Conservation (phyloP, 768 basidiomycete species). For the Coprinopsis strossmayeri region DNA sequence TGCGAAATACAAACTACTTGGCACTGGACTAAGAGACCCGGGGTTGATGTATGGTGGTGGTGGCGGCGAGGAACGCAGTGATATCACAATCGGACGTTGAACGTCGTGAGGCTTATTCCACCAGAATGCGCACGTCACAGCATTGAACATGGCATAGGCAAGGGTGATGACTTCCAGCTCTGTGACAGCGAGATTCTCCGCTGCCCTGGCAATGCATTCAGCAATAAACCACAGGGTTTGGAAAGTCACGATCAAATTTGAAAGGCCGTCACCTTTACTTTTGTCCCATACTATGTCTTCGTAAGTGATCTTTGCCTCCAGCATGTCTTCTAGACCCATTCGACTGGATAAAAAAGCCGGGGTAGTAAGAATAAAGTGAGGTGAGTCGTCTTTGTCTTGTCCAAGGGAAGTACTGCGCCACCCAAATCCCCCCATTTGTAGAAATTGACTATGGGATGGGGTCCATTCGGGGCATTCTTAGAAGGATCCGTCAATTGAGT, state of each 20-base stretch:
- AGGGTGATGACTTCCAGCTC: slow-evolving; percentile 30
- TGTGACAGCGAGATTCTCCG: slow-evolving; percentile 21
- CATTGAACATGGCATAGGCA: slow-evolving; percentile 24
- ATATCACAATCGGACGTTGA: slow-evolving; percentile 14
- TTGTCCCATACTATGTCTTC: slow-evolving; percentile 17
- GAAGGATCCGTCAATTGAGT: background rate
- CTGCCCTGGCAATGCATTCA: slow-evolving; percentile 21
- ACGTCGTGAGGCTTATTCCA: slow-evolving; percentile 34
- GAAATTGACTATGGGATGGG: slow-evolving; percentile 5
- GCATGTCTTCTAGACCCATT: background rate
- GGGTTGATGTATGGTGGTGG: too few species aligned
- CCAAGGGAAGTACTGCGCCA: background rate
- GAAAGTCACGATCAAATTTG: slow-evolving; percentile 25
- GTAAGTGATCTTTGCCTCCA: slow-evolving; percentile 1
- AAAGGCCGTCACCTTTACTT: slow-evolving; percentile 27
- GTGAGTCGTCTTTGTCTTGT: background rate
- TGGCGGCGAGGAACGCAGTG: too few species aligned
- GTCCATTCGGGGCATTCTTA: slow-evolving; percentile 5
- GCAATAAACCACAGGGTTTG: slow-evolving; percentile 31
- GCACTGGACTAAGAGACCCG: too few species aligned
- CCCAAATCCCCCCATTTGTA: slow-evolving; percentile 12
- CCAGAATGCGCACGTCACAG: slow-evolving; percentile 26
- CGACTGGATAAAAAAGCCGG: too few species aligned
- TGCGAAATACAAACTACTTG: too few species aligned
- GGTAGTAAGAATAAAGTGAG: too few species aligned